Evolutionary conservation across 805 yeast species (phyloP).

Genomic region (Starmerella bacillaris): DNA sequence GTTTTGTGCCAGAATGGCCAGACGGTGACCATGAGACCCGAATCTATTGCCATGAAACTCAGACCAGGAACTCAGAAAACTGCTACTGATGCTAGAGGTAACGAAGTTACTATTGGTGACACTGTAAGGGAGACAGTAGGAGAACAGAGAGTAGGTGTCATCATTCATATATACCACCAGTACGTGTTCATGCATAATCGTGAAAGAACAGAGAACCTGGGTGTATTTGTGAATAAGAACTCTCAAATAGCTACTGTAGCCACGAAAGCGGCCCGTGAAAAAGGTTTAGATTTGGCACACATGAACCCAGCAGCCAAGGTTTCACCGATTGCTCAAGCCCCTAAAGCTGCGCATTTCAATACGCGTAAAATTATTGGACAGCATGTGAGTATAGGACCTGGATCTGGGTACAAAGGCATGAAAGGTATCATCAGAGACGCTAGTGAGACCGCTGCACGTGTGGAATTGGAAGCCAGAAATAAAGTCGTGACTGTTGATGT

Average conservation of each 20-base stretch:
- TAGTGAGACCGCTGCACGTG: slow-evolving; percentile 76
- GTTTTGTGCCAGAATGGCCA: slow-evolving; percentile 73
- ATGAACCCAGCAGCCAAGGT: slow-evolving; percentile 54
- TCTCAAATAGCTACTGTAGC: slow-evolving; percentile 66
- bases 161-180: slow-evolving; percentile 70
- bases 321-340: slow-evolving; percentile 3
- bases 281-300: slow-evolving; percentile 52
- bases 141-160: slow-evolving; percentile 74
- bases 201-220: slow-evolving; percentile 65
- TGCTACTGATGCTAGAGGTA: slow-evolving; percentile 73
- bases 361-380: slow-evolving; percentile 42
- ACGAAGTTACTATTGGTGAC: slow-evolving; percentile 76
- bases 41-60: slow-evolving; percentile 66
- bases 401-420: slow-evolving; percentile 86
- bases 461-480: slow-evolving; percentile 82
- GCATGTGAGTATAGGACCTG: slow-evolving; percentile 67
- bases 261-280: slow-evolving; percentile 57
- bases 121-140: slow-evolving; percentile 73
- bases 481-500: slow-evolving; percentile 76
- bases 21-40: slow-evolving; percentile 49
- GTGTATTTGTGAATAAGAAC: slow-evolving; percentile 70
- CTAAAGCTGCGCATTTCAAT: slow-evolving; percentile 14
- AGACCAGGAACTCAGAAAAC: slow-evolving; percentile 40
- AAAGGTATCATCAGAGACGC: slow-evolving; percentile 88
- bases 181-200: slow-evolving; percentile 65